Evolutionary conservation across 73 alveolate species (phyloP).

Genomic region (Tetrahymena elliotti): DNA sequence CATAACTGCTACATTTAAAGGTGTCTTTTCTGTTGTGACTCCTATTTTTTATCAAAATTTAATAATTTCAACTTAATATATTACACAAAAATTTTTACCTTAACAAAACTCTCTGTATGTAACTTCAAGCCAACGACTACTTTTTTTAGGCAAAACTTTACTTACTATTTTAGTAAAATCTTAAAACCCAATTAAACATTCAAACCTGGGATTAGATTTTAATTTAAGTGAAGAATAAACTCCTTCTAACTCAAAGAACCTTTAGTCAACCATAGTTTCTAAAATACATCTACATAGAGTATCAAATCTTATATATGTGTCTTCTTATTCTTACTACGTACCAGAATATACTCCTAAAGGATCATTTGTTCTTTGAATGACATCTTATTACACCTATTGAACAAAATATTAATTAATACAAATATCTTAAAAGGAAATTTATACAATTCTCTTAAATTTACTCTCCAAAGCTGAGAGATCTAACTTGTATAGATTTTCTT

Average conservation of each 20-base stretch:
- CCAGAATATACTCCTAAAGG: background rate
- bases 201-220: background rate
- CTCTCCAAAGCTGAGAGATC: background rate
- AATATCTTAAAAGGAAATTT: background rate
- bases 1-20: background rate
- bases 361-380: background rate
- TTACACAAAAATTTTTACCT: background rate
- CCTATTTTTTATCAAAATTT: background rate
- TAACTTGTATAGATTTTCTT: background rate
- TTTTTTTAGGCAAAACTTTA: background rate
- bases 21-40: background rate
- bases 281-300: background rate
- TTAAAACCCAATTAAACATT: background rate
- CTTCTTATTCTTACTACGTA: background rate
- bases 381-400: background rate
- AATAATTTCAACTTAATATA: background rate
- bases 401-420: background rate
- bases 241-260: background rate
- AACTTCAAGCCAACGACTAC: background rate
- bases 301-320: background rate
- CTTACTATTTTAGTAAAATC: background rate
- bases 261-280: background rate
- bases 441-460: background rate
- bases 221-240: background rate
- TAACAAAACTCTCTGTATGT: background rate